A percentile compares a stretch with the other conserved stretches of the same genome.
Conservation (phyloP, 2,329 filamentous ascomycete species). For the Zymoseptoria tritici region DNA sequence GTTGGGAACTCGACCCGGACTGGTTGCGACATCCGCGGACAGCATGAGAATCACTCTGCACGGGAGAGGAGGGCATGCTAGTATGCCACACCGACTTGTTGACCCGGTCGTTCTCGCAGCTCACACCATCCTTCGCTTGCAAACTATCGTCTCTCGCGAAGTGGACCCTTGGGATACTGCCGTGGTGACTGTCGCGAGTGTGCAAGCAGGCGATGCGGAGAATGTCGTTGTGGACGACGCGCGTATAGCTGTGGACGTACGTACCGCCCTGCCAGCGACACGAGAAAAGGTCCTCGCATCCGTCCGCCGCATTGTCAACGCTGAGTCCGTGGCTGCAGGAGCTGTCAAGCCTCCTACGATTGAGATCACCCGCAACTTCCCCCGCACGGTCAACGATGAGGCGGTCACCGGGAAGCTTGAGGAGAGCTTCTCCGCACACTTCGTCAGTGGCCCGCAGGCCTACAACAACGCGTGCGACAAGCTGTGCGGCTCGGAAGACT, state of each 20-base stretch:
- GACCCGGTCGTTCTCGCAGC: slow-evolving; percentile 54
- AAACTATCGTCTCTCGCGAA: slow-evolving; percentile 52
- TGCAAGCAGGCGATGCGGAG: slow-evolving; percentile 54
- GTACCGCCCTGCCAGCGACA: slow-evolving; percentile 40
- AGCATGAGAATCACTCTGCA: slow-evolving; percentile 44
- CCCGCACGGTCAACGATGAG: slow-evolving; percentile 47
- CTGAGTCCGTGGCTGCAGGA: slow-evolving; percentile 47
- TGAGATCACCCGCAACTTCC: slow-evolving; percentile 36
- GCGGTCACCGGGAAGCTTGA: slow-evolving; percentile 37
- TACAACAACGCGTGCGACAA: slow-evolving; percentile 37
- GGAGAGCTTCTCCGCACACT: slow-evolving; percentile 40
- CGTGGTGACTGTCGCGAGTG: slow-evolving; percentile 51
- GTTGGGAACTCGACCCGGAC: slow-evolving; percentile 36
- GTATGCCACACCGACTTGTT: slow-evolving; percentile 48
- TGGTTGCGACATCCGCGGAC: slow-evolving; percentile 38
- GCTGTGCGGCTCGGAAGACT: slow-evolving; percentile 50
- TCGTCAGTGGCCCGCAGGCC: slow-evolving; percentile 28
- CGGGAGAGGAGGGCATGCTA: slow-evolving; percentile 53
- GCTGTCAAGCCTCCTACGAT: slow-evolving; percentile 39
- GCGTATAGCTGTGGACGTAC: slow-evolving; percentile 48
- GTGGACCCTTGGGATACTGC: slow-evolving; percentile 46
- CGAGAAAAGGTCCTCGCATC: slow-evolving; percentile 42
- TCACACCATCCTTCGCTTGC: slow-evolving; percentile 49
- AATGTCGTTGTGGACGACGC: slow-evolving; percentile 54
- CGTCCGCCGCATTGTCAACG: slow-evolving; percentile 48